Conservation (phyloP, 2,329 filamentous ascomycete genomes). For the Grosmannia huntii region DNA sequence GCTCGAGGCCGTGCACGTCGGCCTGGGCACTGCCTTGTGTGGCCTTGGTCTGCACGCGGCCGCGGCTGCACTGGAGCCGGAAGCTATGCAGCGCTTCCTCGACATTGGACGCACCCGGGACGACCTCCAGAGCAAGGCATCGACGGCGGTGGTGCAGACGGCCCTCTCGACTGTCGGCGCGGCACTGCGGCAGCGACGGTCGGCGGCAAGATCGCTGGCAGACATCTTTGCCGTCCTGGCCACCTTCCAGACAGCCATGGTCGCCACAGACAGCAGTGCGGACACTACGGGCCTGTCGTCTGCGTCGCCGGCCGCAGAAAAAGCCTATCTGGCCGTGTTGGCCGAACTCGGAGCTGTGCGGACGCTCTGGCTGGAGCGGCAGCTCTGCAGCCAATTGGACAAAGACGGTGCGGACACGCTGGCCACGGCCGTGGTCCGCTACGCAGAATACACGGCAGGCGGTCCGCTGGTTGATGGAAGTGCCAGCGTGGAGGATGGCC, state of each 20-base stretch:
- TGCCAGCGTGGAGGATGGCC: background rate
- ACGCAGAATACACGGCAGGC: background rate
- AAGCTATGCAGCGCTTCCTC: conserved; percentile 12
- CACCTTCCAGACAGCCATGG: background rate
- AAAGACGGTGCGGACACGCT: background rate
- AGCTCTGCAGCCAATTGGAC: background rate
- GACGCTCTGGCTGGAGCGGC: conserved; percentile 7
- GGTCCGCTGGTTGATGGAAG: background rate
- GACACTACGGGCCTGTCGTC: conserved; percentile 7
- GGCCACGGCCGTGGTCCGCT: conserved; percentile 1
- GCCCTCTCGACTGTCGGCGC: background rate
- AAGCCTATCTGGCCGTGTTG: conserved; percentile 6
- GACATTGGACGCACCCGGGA: conserved; percentile 5
- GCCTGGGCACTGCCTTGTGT: conserved; percentile 8
- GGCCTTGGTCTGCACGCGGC: conserved; percentile 11
- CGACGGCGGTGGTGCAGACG: background rate
- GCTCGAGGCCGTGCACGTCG: conserved; percentile 14
- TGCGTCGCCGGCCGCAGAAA: background rate
- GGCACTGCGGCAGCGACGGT: background rate
- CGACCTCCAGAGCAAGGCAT: background rate
- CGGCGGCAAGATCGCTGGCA: background rate
- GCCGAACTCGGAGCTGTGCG: conserved; percentile 13
- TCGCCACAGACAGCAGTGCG: background rate
- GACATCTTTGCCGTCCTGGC: background rate
- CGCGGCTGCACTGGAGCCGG: conserved; percentile 4